Conservation (phyloP, 225 moss, liverwort and hornwort genomes). For the Pseudoscleropodium purum region DNA sequence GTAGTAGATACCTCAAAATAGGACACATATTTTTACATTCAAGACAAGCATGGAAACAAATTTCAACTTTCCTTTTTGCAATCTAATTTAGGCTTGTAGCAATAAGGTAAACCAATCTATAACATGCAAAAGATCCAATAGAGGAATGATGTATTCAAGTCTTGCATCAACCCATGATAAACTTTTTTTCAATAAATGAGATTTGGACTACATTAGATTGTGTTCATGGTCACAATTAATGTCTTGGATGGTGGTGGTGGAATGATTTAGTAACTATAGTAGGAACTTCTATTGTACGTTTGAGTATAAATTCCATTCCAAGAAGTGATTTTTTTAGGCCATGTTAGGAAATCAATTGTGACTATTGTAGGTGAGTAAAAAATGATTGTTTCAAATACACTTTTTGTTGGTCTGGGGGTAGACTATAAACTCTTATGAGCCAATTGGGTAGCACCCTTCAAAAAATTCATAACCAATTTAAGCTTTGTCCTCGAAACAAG, state of each 20-base stretch:
- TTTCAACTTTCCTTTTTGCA: too few species aligned
- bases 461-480: not conserved
- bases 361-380: not conserved
- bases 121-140: rapidly evolving
- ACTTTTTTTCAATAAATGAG: not conserved
- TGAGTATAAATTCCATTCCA: not conserved
- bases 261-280: not conserved
- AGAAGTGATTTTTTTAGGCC: too few species aligned
- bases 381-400: not conserved
- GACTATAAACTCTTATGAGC: rapidly evolving
- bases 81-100: too few species aligned
- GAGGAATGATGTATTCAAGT: not conserved
- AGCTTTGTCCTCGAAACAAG: not conserved
- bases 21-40: too few species aligned
- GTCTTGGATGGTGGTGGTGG: not conserved
- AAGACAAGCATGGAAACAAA: not conserved
- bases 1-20: too few species aligned
- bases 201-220: not conserved
- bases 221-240: not conserved
- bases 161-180: too few species aligned
- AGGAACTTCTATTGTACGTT: not conserved
- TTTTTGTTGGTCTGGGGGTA: not conserved
- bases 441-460: not conserved
- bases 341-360: not conserved
- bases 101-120: not conserved